These are phyloP conservation scores for Colletotrichum tabaci DNA, from an alignment of 2,329 filamentous ascomycete genomes.

Conservation along the genomic window DNA sequence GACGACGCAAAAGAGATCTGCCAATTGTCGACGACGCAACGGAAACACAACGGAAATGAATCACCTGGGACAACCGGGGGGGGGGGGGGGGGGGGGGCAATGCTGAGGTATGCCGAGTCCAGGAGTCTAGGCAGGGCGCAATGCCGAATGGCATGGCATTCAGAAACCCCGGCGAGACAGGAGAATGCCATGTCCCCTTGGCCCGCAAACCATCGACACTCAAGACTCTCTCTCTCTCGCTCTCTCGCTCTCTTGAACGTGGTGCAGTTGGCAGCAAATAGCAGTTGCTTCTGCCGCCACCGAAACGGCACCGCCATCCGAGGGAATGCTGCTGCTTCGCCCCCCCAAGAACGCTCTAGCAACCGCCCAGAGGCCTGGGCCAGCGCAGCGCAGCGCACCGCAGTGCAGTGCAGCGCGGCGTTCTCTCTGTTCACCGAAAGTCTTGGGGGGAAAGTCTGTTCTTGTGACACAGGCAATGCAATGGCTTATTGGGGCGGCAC, in stretches of 20 bases:
- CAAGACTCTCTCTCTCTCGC: not conserved
- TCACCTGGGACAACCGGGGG: no score
- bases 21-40: not conserved
- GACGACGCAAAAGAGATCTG: not conserved
- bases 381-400: not conserved
- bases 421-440: not conserved
- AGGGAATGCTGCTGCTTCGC: not conserved
- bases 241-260: not conserved
- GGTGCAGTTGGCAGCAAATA: no score
- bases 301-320: constrained; percentile 3
- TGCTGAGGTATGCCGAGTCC: constrained; percentile 28
- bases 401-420: no score
- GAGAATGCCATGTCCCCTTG: constrained; percentile 4
- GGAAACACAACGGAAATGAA: not conserved
- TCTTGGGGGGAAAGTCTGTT: not conserved
- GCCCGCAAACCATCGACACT: not conserved
- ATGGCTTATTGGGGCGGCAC: constrained; percentile 1
- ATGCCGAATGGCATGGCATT: constrained; percentile 19
- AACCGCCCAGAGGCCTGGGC: constrained; percentile 9
- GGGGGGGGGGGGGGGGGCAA: no score
- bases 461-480: no score
- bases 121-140: constrained; percentile 2
- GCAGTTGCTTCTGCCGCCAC: not conserved
- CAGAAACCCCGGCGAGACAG: constrained; percentile 12
- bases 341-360: constrained; percentile 3